Conservation (phyloP, 73 alveolate species). For the Tetrahymena malaccensis region DNA sequence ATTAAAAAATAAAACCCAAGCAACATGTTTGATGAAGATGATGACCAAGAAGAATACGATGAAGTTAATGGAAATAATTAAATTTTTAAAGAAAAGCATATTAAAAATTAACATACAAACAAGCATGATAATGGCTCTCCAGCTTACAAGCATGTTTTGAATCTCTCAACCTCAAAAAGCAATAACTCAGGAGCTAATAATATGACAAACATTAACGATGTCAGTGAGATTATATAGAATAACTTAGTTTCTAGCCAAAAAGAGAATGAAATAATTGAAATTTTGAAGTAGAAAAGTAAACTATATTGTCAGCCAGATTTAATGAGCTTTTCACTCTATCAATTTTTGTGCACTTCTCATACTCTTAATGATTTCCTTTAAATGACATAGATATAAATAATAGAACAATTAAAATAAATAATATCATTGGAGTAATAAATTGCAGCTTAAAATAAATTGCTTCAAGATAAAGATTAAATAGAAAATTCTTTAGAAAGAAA, state of each 20-base stretch:
- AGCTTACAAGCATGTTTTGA: background rate
- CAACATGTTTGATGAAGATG: background rate
- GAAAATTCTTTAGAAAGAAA: background rate
- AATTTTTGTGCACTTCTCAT: background rate
- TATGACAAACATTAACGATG: background rate
- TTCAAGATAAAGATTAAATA: background rate
- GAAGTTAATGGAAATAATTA: background rate
- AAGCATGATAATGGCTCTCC: background rate
- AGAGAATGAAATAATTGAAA: background rate
- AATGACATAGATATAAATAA: background rate
- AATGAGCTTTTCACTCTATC: background rate
- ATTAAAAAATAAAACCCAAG: background rate
- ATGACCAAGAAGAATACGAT: background rate
- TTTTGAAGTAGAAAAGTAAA: background rate
- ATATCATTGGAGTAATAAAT: background rate
- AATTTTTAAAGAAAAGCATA: background rate
- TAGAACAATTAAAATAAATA: background rate
- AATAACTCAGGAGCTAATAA: background rate
- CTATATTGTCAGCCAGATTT: background rate
- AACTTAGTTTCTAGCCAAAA: background rate
- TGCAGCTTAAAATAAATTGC: background rate
- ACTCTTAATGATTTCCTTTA: background rate
- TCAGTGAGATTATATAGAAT: background rate
- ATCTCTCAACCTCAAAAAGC: background rate
- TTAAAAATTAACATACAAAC: background rate